Conservation (phyloP, 805 yeast species). For the Yarrowia divulgata region DNA sequence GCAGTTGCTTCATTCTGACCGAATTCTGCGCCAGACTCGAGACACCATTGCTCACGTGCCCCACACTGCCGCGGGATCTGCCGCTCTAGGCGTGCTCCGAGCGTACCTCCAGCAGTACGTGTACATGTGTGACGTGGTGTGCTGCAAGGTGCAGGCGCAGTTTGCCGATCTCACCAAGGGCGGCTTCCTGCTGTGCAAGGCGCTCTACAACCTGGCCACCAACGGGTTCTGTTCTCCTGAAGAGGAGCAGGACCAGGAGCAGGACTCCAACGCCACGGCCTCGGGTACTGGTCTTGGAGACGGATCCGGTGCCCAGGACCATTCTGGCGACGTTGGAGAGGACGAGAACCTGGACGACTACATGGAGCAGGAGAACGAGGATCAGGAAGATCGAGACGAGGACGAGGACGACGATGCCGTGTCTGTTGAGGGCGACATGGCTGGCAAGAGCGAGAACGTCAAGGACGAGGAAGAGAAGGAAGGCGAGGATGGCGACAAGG, state of each 20-base stretch:
- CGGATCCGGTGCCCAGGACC: slow-evolving; percentile 84
- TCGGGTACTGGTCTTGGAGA: slow-evolving; percentile 95
- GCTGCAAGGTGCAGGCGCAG: slow-evolving; percentile 56
- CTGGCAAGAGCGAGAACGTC: slow-evolving; percentile 84
- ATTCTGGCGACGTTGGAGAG: slow-evolving; percentile 85
- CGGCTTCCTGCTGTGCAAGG: slow-evolving; percentile 61
- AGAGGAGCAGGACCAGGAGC: slow-evolving; percentile 68
- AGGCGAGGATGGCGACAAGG: slow-evolving; percentile 53
- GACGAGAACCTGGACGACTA: slow-evolving; percentile 87
- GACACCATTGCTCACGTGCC: slow-evolving; percentile 4
- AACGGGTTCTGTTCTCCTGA: slow-evolving; percentile 95
- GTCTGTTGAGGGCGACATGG: slow-evolving; percentile 97
- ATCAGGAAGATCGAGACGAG: slow-evolving; percentile 64
- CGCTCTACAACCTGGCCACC: slow-evolving; percentile 67
- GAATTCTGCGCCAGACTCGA: not conserved
- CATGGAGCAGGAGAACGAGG: slow-evolving; percentile 72
- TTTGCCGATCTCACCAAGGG: slow-evolving; percentile 67
- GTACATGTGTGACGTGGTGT: slow-evolving; percentile 56
- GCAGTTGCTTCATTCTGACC: slow-evolving; percentile 7
- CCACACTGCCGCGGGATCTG: slow-evolving; percentile 55
- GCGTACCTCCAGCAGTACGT: slow-evolving; percentile 71
- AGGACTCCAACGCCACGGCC: slow-evolving; percentile 65
- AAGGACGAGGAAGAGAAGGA: slow-evolving; percentile 68
- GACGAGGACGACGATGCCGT: slow-evolving; percentile 65
- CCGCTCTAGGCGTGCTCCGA: slow-evolving; percentile 57